These are phyloP conservation scores for Terana coerulea DNA, from an alignment of 768 basidiomycete species.

Conservation along the genomic window DNA sequence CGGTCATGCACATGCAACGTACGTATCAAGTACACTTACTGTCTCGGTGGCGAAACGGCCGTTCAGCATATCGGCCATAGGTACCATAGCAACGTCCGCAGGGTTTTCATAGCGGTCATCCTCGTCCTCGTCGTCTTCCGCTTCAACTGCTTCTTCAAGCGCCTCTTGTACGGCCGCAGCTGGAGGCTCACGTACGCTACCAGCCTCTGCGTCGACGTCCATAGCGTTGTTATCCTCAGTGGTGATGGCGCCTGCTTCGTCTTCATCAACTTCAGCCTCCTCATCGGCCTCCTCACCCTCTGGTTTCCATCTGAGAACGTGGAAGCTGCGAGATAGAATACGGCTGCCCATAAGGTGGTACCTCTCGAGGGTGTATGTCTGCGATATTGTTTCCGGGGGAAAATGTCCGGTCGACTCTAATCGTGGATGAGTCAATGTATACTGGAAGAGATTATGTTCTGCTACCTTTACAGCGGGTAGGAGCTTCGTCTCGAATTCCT, in stretches of 20 bases:
- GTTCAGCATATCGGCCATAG: conserved; percentile 95
- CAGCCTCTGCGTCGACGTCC: conserved; percentile 25
- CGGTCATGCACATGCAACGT: conserved; percentile 7
- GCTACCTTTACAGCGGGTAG: conserved; percentile 68
- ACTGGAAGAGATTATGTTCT: not conserved
- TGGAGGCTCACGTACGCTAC: not conserved
- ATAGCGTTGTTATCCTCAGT: conserved; percentile 35
- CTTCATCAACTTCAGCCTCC: conserved; percentile 31
- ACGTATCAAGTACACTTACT: conserved; percentile 39
- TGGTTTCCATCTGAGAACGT: conserved; percentile 57
- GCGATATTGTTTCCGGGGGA: conserved; percentile 44
- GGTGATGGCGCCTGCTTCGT: conserved; percentile 6
- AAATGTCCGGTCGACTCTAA: conserved; percentile 71
- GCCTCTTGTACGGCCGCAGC: conserved; percentile 9
- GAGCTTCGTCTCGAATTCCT: conserved; percentile 62
- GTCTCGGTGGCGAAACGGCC: conserved; percentile 84
- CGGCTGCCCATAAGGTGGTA: conserved; percentile 91
- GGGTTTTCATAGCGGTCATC: conserved; percentile 54
- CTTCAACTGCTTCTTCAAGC: conserved; percentile 12
- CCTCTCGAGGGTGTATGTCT: conserved; percentile 60
- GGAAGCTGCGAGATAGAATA: conserved; percentile 91
- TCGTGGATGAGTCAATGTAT: not conserved
- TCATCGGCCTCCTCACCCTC: conserved; percentile 28
- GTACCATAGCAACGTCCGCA: conserved; percentile 83
- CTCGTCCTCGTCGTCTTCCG: conserved; percentile 45